phyloP scores from a whole-genome alignment of 208 protist species.

The Porcisia deanei region DNA sequence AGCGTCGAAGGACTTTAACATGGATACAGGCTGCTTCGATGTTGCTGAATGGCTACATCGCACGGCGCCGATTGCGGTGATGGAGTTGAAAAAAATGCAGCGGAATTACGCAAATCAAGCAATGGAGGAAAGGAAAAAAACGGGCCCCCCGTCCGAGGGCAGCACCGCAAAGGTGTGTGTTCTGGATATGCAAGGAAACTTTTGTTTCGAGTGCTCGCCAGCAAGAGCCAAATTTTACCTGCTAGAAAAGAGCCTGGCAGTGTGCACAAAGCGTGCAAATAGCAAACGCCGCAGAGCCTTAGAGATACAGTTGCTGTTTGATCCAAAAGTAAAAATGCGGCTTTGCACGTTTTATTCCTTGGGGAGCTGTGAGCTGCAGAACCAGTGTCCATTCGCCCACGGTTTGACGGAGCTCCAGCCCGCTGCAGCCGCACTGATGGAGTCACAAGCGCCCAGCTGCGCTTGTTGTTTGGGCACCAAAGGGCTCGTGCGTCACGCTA shows the following conservation, averaged over 20 bases:
- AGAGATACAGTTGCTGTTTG: slow-evolving; percentile 53
- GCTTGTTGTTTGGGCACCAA: slow-evolving; percentile 40
- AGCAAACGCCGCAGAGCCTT: slow-evolving; percentile 27
- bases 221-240: slow-evolving; percentile 48
- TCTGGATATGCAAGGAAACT: slow-evolving; percentile 32
- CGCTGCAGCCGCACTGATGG: slow-evolving; percentile 26
- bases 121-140: neutral
- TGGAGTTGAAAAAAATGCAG: slow-evolving; percentile 26
- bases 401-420: slow-evolving; percentile 43
- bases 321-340: slow-evolving; percentile 43
- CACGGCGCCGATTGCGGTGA: slow-evolving; percentile 11
- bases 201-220: slow-evolving; percentile 45
- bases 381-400: slow-evolving; percentile 57
- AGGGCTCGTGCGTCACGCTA: slow-evolving; percentile 32
- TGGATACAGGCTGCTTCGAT: slow-evolving; percentile 7
- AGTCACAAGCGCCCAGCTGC: slow-evolving; percentile 28
- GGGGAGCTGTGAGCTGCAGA: slow-evolving; percentile 31
- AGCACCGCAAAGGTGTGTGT: slow-evolving; percentile 32
- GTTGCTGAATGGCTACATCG: slow-evolving; percentile 24
- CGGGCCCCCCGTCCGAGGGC: neutral
- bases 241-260: slow-evolving; percentile 39
- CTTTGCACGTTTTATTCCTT: slow-evolving; percentile 45
- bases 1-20: slow-evolving; percentile 5
- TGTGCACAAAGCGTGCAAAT: slow-evolving; percentile 23
- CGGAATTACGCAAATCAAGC: slow-evolving; percentile 5